These are phyloP conservation scores for Picochlorum sp. DNA, from an alignment of 139 green algal species.

Conservation along the genomic window DNA sequence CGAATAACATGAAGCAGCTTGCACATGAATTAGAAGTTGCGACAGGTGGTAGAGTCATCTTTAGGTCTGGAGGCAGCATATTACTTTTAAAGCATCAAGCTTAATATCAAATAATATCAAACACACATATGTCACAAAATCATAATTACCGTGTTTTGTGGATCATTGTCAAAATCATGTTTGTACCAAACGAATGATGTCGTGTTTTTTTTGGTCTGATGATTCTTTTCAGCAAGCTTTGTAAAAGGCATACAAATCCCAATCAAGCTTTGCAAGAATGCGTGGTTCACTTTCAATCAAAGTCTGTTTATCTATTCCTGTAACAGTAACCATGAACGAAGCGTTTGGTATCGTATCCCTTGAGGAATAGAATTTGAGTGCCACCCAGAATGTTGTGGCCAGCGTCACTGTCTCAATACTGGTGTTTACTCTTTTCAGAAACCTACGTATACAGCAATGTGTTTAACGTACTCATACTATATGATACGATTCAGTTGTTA, in stretches of 20 bases:
- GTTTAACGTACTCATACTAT: too few relatives aligned
- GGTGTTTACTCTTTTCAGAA: background rate
- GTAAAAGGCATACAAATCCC: background rate
- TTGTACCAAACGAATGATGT: too few relatives aligned
- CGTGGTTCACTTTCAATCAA: background rate
- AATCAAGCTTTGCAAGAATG: background rate
- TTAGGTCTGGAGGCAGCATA: constrained; percentile 20
- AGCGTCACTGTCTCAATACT: background rate
- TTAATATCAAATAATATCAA: background rate
- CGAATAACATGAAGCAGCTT: constrained; percentile 27
- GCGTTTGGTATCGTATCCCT: background rate
- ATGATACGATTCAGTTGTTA: too few relatives aligned
- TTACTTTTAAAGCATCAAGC: constrained; percentile 16
- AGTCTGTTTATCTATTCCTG: background rate
- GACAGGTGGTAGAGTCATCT: constrained; percentile 22
- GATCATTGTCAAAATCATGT: too few relatives aligned
- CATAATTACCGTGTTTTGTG: too few relatives aligned
- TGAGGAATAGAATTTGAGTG: constrained; percentile 5
- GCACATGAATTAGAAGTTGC: constrained; percentile 14
- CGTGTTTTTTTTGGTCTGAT: background rate
- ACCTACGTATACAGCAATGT: too few relatives aligned
- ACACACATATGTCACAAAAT: too few relatives aligned
- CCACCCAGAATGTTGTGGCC: constrained; percentile 6
- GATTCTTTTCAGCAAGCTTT: background rate
- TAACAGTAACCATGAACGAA: constrained; percentile 5